Evolutionary conservation across 306 rosid species (phyloP).

Genomic region (Malus orientalis): DNA sequence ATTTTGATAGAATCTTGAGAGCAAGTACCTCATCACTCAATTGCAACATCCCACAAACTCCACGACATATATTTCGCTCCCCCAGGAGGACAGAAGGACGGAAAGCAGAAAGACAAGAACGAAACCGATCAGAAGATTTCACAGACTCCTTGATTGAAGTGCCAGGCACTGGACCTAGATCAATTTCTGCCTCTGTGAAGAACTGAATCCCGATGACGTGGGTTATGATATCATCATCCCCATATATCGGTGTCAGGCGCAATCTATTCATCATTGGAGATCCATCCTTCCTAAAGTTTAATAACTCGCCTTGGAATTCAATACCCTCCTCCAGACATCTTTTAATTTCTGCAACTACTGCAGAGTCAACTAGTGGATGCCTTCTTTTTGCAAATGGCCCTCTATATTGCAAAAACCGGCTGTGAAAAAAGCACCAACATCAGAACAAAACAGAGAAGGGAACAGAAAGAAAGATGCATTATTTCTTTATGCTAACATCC

Average conservation of each 20-base stretch:
- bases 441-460: slow-evolving; percentile 12
- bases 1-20: slow-evolving; percentile 78
- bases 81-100: slow-evolving; percentile 41
- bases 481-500: not conserved
- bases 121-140: slow-evolving; percentile 55
- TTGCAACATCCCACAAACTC: slow-evolving; percentile 85
- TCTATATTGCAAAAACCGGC: slow-evolving; percentile 97
- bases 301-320: slow-evolving; percentile 93
- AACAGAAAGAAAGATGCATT: not conserved
- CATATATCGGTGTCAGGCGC: slow-evolving; percentile 83
- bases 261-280: slow-evolving; percentile 94
- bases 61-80: slow-evolving; percentile 81
- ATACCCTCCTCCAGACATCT: slow-evolving; percentile 82
- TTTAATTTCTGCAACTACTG: slow-evolving; percentile 79
- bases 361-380: slow-evolving; percentile 86
- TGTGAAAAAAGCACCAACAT: slow-evolving; percentile 33
- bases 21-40: slow-evolving; percentile 91
- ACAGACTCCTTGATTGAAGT: slow-evolving; percentile 48
- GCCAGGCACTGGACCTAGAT: slow-evolving; percentile 80
- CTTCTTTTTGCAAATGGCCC: slow-evolving; percentile 98
- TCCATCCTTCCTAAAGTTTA: slow-evolving; percentile 98
- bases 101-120: slow-evolving; percentile 56
- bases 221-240: slow-evolving; percentile 83
- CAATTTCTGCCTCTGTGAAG: slow-evolving; percentile 82
- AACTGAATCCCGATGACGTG: slow-evolving; percentile 93